Percentiles rank a stretch among this genome's conserved stretches.
These are phyloP conservation scores for Anthostomella pinea DNA, from an alignment of 2,329 filamentous ascomycete species.

Conservation along the genomic window DNA sequence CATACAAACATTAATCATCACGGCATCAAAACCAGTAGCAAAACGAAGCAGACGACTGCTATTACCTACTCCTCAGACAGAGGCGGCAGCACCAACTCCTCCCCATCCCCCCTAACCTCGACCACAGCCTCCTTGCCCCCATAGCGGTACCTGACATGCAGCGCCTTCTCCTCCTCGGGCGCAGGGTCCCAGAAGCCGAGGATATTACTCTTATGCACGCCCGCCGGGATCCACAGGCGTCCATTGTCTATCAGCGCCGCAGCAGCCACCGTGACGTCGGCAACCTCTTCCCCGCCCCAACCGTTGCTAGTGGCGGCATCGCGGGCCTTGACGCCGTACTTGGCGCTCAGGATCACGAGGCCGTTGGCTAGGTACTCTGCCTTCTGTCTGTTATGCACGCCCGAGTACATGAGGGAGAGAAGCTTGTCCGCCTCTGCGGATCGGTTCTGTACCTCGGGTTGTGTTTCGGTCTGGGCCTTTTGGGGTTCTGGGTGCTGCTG, in stretches of 20 bases:
- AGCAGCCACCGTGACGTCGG: conserved; percentile 48
- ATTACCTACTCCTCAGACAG: no score
- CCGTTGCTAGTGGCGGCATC: conserved; percentile 19
- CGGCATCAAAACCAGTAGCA: no score
- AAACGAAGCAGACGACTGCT: no score
- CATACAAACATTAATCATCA: no score
- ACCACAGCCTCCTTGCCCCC: conserved; percentile 33
- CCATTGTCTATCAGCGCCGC: conserved; percentile 43
- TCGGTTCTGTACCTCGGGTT: no score
- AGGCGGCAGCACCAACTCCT: conserved; percentile 35
- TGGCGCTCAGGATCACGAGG: conserved; percentile 48
- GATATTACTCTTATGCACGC: conserved; percentile 42
- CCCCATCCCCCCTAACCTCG: conserved; percentile 35
- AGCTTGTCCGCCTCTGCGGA: conserved; percentile 45
- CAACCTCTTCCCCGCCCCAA: conserved; percentile 40
- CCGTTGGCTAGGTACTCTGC: conserved; percentile 35
- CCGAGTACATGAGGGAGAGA: conserved; percentile 39
- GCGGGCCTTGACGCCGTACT: conserved; percentile 40
- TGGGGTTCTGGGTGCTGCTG: conserved; percentile 3
- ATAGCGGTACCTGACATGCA: conserved; percentile 45
- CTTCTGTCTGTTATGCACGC: conserved; percentile 39
- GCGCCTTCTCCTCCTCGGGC: conserved; percentile 41
- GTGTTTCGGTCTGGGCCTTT: no score
- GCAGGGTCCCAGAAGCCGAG: conserved; percentile 52
- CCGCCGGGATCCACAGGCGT: conserved; percentile 37